A percentile compares a stretch with the other conserved stretches of the same genome.
These are phyloP conservation scores for Candida broadrunensis DNA, from an alignment of 805 yeast genomes.

Conservation along the genomic window DNA sequence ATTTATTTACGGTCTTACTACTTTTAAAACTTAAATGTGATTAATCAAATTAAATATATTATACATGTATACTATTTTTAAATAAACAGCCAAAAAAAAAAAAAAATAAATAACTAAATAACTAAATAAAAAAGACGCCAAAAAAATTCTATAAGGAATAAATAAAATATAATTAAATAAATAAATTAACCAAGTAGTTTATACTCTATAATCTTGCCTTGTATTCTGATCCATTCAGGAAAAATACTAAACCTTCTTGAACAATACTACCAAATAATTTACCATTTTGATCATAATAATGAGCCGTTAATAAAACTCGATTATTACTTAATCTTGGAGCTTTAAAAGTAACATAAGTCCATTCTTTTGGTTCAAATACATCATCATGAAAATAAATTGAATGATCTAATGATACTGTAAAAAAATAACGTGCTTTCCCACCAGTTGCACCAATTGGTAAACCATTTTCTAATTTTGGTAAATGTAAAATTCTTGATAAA, in stretches of 20 bases:
- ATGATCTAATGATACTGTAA: slow-evolving; percentile 33
- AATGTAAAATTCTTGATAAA: slow-evolving; percentile 24
- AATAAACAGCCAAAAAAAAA: too few species aligned
- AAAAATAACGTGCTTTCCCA: slow-evolving; percentile 23
- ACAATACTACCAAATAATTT: slow-evolving; percentile 28
- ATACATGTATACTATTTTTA: too few species aligned
- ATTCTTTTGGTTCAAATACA: slow-evolving; percentile 28
- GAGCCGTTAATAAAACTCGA: slow-evolving; percentile 26
- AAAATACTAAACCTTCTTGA: slow-evolving; percentile 32
- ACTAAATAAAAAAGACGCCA: too few species aligned
- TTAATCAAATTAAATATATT: too few species aligned
- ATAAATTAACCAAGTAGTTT: too few species aligned
- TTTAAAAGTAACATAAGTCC: slow-evolving; percentile 26
- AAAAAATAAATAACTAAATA: too few species aligned
- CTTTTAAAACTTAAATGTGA: too few species aligned
- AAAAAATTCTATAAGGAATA: too few species aligned
- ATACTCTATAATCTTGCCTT: slow-evolving; percentile 14
- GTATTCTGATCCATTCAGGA: slow-evolving; percentile 11
- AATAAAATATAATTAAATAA: too few species aligned
- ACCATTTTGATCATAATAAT: slow-evolving; percentile 27
- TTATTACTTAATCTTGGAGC: slow-evolving; percentile 29
- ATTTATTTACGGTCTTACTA: too few species aligned
- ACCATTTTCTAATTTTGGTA: slow-evolving; percentile 7
- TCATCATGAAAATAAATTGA: slow-evolving; percentile 34
- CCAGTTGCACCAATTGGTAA: slow-evolving; percentile 14